These are phyloP conservation scores for Ogataea pignaliae DNA, from an alignment of 805 yeast species.

Conservation along the genomic window DNA sequence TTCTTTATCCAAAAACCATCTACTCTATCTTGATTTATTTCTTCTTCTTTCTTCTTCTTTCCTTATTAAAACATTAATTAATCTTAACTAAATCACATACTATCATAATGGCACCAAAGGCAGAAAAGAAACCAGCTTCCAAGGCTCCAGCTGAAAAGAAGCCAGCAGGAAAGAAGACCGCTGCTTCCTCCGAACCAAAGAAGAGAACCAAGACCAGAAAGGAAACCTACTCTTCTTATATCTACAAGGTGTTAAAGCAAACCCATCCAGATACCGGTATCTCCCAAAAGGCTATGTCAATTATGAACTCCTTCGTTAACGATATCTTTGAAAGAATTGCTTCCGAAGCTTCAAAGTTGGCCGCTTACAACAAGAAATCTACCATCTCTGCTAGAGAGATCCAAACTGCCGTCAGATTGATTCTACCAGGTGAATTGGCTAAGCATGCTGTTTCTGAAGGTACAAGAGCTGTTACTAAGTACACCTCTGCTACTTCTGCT, in stretches of 20 bases:
- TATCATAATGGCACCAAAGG: constrained; percentile 59
- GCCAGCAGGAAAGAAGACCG: constrained; percentile 87
- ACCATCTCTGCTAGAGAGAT: constrained; percentile 98
- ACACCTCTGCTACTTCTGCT: constrained; percentile 62
- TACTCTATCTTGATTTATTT: not conserved
- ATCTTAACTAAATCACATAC: not conserved
- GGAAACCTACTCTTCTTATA: constrained; percentile 97
- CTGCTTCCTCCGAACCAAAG: constrained; percentile 76
- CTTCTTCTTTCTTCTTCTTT: not conserved
- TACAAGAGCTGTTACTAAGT: constrained; percentile 96
- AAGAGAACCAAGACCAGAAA: constrained; percentile 94
- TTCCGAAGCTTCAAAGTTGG: constrained; percentile 95
- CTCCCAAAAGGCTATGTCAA: constrained; percentile 97
- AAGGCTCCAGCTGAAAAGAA: constrained; percentile 97
- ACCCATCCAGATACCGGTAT: constrained; percentile 99
- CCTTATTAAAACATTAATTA: not conserved
- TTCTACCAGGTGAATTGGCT: constrained; percentile 97
- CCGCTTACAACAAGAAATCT: constrained; percentile 97
- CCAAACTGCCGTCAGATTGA: constrained; percentile 97
- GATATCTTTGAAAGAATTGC: constrained; percentile 98
- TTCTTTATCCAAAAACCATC: too few relatives aligned
- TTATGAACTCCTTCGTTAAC: constrained; percentile 97
- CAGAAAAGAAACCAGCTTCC: constrained; percentile 73
- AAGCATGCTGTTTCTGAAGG: constrained; percentile 99
- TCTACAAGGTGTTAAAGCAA: constrained; percentile 97